These are phyloP conservation scores for Triticum urartu DNA, from an alignment of 176 grass and related monocot genomes.

Conservation along the genomic window DNA sequence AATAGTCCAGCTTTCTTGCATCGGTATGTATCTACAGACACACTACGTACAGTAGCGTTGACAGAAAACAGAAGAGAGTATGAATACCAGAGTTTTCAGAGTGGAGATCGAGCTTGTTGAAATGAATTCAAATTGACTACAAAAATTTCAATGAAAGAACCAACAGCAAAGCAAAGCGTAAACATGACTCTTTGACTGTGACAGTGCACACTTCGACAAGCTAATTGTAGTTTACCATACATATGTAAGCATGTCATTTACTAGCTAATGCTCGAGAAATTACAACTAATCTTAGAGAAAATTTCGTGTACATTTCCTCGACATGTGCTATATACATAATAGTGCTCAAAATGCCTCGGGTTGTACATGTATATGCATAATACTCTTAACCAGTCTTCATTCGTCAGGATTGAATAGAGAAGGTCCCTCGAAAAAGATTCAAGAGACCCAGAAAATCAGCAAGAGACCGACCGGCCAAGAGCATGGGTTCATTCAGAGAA, in stretches of 20 bases:
- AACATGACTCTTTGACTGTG: background rate
- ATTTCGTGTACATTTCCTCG: slow-evolving; percentile 22
- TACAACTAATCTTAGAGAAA: background rate
- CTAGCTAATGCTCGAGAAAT: slow-evolving; percentile 10
- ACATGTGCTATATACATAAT: background rate
- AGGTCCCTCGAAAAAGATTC: background rate
- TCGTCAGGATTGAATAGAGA: slow-evolving; percentile 21
- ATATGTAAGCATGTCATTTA: background rate
- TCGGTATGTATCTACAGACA: too few species aligned
- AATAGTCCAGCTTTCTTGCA: too few species aligned
- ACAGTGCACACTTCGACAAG: too few species aligned
- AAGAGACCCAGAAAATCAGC: slow-evolving; percentile 15
- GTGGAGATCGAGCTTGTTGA: too few species aligned
- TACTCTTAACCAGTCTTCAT: background rate
- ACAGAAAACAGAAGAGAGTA: too few species aligned
- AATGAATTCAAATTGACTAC: too few species aligned
- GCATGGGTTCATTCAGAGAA: background rate
- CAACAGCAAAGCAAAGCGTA: too few species aligned
- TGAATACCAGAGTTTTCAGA: too few species aligned
- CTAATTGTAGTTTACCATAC: slow-evolving; percentile 1
- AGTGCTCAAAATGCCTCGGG: too few species aligned
- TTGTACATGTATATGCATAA: background rate
- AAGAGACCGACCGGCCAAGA: background rate
- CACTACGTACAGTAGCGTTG: too few species aligned
- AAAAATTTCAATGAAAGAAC: too few species aligned